Evolutionary conservation across 176 grass and related monocot genomes (phyloP), one percentile per base, ranked within the genome.

Genomic region (Carex littledalei): DNA sequence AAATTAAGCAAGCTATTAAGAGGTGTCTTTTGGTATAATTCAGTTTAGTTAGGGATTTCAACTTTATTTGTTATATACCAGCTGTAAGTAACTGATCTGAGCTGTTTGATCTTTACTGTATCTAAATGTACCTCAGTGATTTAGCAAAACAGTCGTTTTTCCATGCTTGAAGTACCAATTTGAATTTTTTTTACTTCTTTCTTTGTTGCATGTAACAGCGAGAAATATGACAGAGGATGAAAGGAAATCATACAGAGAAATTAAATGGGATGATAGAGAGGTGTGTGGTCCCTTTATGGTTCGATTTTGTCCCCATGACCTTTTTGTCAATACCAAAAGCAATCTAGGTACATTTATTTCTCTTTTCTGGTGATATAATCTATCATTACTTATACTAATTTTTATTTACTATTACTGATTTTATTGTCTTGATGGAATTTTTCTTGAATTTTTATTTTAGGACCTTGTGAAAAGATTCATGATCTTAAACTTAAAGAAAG

Each of bases 401-500:
- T 65, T 16, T n/a, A n/a, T n/a, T n/a, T n/a, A n/a, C n/a, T n/a
- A 6, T 26, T 26, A 26, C 24, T 26, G 24, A 26, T n/a, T 26
- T 26, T 26, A 26, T 26, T 26, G 32, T 20, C 64, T 87, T 73
- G 63, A 70, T 59, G 56, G 20, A 24, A 39, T 8, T 80, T 72
- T 1, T 24, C 3, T 81, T 82, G 5, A 6, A 3, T 20, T 37
- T 29, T 53, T n/a, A n/a, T 63, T 35, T 69, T 81, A 98, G 95
- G 95, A 20, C 79, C 86, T 57, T 98, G 95, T 81, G 86, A 63
- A 22, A 94, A 91, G 89, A 93, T 98, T 72, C 95, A 98, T 85
- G 95, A 98, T 87, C 87, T 16, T 55, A 98, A 94, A 67, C 95
- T 98, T 61, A 98, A 98, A 84, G 95, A 98, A 74, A 92, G 95